A percentile compares a stretch with the other conserved stretches of the same genome.
Conservation (phyloP, 495 filamentous ascomycete genomes). For the Monascus purpureus region DNA sequence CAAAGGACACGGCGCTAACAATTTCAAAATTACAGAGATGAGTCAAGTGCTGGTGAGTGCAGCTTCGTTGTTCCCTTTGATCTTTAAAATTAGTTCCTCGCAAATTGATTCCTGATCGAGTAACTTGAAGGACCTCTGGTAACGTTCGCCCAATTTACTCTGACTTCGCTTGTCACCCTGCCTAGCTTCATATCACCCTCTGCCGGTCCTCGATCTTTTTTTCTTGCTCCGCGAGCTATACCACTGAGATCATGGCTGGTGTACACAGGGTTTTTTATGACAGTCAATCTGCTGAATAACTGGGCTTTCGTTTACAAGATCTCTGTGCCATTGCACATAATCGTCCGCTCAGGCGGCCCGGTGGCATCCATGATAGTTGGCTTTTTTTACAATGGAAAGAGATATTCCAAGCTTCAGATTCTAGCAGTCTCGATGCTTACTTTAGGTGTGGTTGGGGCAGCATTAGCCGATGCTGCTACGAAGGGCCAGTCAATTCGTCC, state of each 20-base stretch:
- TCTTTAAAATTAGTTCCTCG: neutral
- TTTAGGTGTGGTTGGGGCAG: conserved; percentile 69
- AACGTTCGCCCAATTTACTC: conserved; percentile 85
- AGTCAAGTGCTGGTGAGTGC: conserved; percentile 22
- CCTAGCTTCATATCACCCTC: conserved; percentile 65
- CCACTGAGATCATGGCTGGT: conserved; percentile 73
- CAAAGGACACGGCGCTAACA: no score
- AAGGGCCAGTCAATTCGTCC: conserved; percentile 43
- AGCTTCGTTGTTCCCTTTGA: neutral
- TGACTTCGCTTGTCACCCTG: conserved; percentile 52
- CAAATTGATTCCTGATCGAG: conserved; percentile 3
- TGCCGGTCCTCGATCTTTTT: conserved; percentile 44
- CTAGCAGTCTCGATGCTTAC: conserved; percentile 70
- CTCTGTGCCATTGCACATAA: conserved; percentile 93
- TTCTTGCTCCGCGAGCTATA: conserved; percentile 63
- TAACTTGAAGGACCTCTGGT: conserved; percentile 58
- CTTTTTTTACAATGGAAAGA: conserved; percentile 61
- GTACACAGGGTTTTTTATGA: conserved; percentile 83
- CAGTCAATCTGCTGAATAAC: conserved; percentile 90
- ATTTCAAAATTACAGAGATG: conserved; percentile 13
- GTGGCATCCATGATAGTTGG: conserved; percentile 87
- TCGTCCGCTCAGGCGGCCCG: conserved; percentile 84
- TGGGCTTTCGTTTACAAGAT: conserved; percentile 96
- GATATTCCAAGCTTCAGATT: conserved; percentile 68
- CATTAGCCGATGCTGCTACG: conserved; percentile 71